Base-by-base conservation (phyloP, 1,284 basidiomycete species). In the Ustilago sp. region DNA sequence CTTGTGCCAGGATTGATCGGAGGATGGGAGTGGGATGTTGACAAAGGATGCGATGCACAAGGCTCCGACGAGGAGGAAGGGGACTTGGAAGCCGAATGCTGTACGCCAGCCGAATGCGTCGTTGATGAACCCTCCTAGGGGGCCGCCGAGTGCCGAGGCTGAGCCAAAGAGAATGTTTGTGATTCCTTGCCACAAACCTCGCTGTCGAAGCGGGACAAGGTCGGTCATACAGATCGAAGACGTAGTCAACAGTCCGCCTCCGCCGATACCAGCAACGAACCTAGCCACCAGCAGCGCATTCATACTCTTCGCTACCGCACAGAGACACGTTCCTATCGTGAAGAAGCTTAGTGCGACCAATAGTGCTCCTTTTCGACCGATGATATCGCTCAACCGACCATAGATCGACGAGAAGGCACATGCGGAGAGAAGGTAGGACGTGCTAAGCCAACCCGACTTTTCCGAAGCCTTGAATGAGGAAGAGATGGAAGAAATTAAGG, bases 251-350 rank as follows among this genome's bases (percentile, higher is more conserved):
- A 88, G 80, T 4, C 88, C 87, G 8, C 88, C 87, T 11, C 88
- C 87, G 6, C 88, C 88, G n/a, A 88, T 85, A 43, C 88, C 88
- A 2, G 86, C 84, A 7, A 88, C 83, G 8, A 87, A 87, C 13
- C 88, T 78, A 38, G 84, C 86, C 31, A 78, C 59, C 31, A 82
- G 74, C 23, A 84, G 71, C 70, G 78, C 74, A 54, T 63, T 51
- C 70, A 85, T 80, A 43, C 67, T 76, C 47, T 68, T 66, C 3
- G 83, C 79, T 1, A 72, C 54, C 28, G 83, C 83, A 63, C 83
- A 85, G n/a, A 84, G 63, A 34, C 83, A 72, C n/a, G 77, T 79
- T 31, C 83, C 83, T 19, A 77, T 23, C 3, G 79, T 72, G 57
- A 84, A 84, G 45, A 82, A 74, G 48, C 65, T 54, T 34, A 82